Conservation (phyloP, 163 green algal species). For the Scenedesmus sp. region DNA sequence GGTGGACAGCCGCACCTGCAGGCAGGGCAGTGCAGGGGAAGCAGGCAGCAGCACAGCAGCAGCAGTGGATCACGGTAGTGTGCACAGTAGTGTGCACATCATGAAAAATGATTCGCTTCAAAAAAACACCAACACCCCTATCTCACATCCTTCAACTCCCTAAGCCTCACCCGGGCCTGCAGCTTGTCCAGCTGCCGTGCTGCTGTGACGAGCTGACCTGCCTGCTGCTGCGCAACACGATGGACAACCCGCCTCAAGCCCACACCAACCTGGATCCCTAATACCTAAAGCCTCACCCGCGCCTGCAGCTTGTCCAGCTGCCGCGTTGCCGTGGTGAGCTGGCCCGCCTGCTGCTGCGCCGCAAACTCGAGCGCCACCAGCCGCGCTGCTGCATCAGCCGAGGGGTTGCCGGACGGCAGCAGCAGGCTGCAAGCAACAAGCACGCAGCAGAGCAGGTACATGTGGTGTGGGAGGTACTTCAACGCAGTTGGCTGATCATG, state of each 20-base stretch:
- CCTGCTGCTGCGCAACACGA: neutral
- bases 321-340: neutral
- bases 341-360: constrained; percentile 21
- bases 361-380: constrained; percentile 26
- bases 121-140: too few relatives aligned
- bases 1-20: neutral
- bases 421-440: neutral
- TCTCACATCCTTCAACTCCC: too few relatives aligned
- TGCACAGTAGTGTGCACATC: neutral
- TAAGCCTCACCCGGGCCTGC: neutral
- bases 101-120: neutral
- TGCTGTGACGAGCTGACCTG: too few relatives aligned
- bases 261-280: neutral
- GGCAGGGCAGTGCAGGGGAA: neutral
- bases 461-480: too few relatives aligned
- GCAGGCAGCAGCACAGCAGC: neutral
- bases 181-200: neutral
- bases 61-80: neutral
- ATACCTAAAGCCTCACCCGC: neutral
- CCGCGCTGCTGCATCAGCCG: constrained; percentile 39
- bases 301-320: constrained; percentile 53
- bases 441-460: too few relatives aligned
- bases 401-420: neutral
- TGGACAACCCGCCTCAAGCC: neutral
- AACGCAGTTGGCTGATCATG: neutral